phyloP scores from a whole-genome alignment of 345 rosid genomes.

The Sapria himalayana region DNA sequence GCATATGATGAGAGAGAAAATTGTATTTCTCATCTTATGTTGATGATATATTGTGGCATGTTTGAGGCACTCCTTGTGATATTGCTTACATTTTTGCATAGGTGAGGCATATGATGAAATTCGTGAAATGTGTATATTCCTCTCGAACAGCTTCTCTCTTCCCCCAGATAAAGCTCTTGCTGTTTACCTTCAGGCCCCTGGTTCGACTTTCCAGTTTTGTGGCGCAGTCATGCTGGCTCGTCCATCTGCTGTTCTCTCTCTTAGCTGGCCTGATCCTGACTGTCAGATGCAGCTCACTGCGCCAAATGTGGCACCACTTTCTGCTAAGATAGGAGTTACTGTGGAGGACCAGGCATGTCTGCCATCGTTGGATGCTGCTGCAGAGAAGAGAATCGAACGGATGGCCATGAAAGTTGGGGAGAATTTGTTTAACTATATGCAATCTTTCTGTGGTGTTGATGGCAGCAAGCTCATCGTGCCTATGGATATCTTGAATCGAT shows the following conservation, averaged over 20 bases:
- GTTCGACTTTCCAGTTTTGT: slow-evolving; percentile 57
- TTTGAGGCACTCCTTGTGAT: too few relatives aligned
- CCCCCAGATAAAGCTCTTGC: slow-evolving; percentile 90
- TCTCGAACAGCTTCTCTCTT: slow-evolving; percentile 51
- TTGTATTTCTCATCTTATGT: too few relatives aligned
- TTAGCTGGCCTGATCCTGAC: slow-evolving; percentile 76
- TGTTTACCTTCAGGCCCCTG: slow-evolving; percentile 77
- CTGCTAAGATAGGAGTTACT: slow-evolving; percentile 81
- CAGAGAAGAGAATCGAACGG: slow-evolving; percentile 56
- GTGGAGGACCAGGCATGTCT: slow-evolving; percentile 48
- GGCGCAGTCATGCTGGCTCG: slow-evolving; percentile 67
- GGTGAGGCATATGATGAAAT: slow-evolving; percentile 78
- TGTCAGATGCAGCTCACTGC: slow-evolving; percentile 50
- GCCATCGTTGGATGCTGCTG: slow-evolving; percentile 55
- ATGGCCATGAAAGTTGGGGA: slow-evolving; percentile 93
- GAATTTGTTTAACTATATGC: slow-evolving; percentile 85
- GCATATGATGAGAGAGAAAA: too few relatives aligned
- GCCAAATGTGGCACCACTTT: slow-evolving; percentile 26
- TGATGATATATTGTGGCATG: too few relatives aligned
- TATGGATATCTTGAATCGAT: slow-evolving; percentile 81
- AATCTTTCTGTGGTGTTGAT: slow-evolving; percentile 85
- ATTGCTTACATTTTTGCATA: too few relatives aligned
- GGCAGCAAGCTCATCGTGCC: slow-evolving; percentile 77
- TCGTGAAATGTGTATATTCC: slow-evolving; percentile 67
- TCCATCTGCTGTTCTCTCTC: slow-evolving; percentile 72